A percentile compares a stretch with the other conserved stretches of the same genome.
Conservation (phyloP, 2,329 filamentous ascomycete genomes). For the Dryadomyces sulphureus region DNA sequence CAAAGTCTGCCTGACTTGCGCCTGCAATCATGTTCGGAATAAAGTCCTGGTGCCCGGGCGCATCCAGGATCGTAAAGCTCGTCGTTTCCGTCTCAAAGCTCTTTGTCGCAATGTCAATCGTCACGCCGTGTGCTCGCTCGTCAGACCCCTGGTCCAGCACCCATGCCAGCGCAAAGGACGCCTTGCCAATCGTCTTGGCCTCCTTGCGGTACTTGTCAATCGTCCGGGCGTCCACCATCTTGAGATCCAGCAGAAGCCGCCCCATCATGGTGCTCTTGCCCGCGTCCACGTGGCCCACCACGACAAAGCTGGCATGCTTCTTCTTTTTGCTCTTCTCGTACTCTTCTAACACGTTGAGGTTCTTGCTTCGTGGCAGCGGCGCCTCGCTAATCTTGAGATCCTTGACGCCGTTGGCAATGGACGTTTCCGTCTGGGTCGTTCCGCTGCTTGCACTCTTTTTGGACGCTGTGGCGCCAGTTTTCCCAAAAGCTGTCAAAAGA, state of each 20-base stretch:
- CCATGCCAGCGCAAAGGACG: constrained; percentile 93
- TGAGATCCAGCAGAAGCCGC: constrained; percentile 74
- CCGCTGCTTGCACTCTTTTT: constrained; percentile 18
- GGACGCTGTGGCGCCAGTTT: constrained; percentile 23
- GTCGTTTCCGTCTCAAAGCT: constrained; percentile 83
- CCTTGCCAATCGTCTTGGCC: constrained; percentile 82
- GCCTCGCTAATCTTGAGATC: constrained; percentile 30
- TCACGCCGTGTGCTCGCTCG: constrained; percentile 79
- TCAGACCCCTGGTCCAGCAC: constrained; percentile 86
- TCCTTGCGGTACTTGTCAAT: constrained; percentile 80
- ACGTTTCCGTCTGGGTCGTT: constrained; percentile 14
- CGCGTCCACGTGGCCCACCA: constrained; percentile 92
- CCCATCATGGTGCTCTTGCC: constrained; percentile 98
- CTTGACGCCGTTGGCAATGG: constrained; percentile 21
- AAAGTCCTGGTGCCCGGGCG: constrained; percentile 88
- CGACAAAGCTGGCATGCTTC: constrained; percentile 76
- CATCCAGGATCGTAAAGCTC: constrained; percentile 85
- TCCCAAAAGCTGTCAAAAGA: constrained; percentile 34
- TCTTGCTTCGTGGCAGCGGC: constrained; percentile 54
- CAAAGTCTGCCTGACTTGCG: constrained; percentile 89
- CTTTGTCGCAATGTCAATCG: constrained; percentile 92
- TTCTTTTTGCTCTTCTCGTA: constrained; percentile 64
- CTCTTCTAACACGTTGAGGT: constrained; percentile 71
- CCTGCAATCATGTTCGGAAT: constrained; percentile 99
- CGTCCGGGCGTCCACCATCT: constrained; percentile 75